Percentiles rank a stretch among this genome's conserved stretches.
Evolutionary conservation across 163 green algal genomes (phyloP).

Genomic region (Scenedesmus sp.): DNA sequence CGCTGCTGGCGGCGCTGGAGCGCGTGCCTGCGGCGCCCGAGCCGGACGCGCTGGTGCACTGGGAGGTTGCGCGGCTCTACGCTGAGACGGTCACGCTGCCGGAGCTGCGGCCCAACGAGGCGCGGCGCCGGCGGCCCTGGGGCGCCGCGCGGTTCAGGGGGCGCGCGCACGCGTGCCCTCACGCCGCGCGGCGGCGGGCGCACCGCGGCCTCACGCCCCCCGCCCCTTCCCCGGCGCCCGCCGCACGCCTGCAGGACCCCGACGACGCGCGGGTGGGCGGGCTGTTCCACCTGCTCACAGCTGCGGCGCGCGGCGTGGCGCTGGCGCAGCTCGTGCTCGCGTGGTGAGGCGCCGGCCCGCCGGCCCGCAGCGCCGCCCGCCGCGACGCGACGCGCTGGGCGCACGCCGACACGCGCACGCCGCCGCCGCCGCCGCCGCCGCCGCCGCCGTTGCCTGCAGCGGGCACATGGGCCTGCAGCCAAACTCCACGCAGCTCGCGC

Average conservation of each 20-base stretch:
- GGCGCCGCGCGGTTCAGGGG: not conserved
- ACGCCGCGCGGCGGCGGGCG: no score
- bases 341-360: no score
- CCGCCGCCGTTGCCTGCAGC: constrained; percentile 7
- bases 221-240: no score
- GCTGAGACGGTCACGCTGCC: constrained; percentile 57
- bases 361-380: no score
- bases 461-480: constrained; percentile 49
- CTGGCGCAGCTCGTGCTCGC: constrained; percentile 52
- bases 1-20: not conserved
- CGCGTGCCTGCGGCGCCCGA: constrained; percentile 8
- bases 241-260: no score
- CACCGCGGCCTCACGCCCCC: no score
- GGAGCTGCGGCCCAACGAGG: constrained; percentile 48
- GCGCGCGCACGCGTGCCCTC: no score
- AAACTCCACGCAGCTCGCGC: constrained; percentile 39
- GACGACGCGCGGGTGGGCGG: constrained; percentile 39
- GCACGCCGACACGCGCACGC: not conserved
- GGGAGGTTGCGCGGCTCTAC: constrained; percentile 53
- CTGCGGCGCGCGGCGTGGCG: constrained; percentile 28
- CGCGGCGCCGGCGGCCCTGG: constrained; percentile 33
- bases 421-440: no score
- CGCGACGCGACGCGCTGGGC: not conserved
- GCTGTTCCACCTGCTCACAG: constrained; percentile 50
- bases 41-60: constrained; percentile 50